Evolutionary conservation across 2,329 filamentous ascomycete genomes (phyloP), one percentile per base, ranked within the genome.

Genomic region (Claviceps citrina): DNA sequence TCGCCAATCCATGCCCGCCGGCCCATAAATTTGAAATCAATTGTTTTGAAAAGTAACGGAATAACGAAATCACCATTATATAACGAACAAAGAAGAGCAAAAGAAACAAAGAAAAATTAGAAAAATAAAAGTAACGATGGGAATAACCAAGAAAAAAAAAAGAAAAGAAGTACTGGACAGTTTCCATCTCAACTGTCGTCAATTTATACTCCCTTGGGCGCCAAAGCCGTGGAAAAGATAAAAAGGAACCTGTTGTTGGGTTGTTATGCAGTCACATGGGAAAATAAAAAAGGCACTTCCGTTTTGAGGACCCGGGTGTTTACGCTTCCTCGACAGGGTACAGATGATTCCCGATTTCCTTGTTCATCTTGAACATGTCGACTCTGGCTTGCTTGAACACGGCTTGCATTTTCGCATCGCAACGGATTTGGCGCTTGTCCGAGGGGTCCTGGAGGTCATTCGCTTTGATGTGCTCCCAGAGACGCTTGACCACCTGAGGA

Each of bases 281-380:
- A 13, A 10, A 25, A 26, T 10, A 5, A 7, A 33, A 24, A 16
- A 6, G 30, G 12, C 12, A 18, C 7, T 16, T 7, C 15, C 22
- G 8, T 4, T 16, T 5, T 3, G 13, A 8, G 19, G 12, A 30
- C 9, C n/a, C 22, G 5, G 22, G 18, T 18, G 18, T 24, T 31
- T 57, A 55, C 42, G 60, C 76, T 58, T 91, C 85, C 39, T 89
- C 85, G 36, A 84, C 71, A 2, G 81, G 83, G 55, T 93, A 95
- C 30, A 96, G 68, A 54, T 96, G 89, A 56, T 81, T 79, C 46
- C 84, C 85, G 9, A 96, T 76, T 13, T 94, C 75, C 67, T 95
- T 95, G 68, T 94, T 96, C 89, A 98, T 96, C 50, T 85, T 87
- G 61, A 98, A 98, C 91, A 98, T 98, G 62, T 96, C 85, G 37